These are phyloP conservation scores for Stemphylium vesicarium DNA, from an alignment of 2,329 filamentous ascomycete species.

Conservation along the genomic window DNA sequence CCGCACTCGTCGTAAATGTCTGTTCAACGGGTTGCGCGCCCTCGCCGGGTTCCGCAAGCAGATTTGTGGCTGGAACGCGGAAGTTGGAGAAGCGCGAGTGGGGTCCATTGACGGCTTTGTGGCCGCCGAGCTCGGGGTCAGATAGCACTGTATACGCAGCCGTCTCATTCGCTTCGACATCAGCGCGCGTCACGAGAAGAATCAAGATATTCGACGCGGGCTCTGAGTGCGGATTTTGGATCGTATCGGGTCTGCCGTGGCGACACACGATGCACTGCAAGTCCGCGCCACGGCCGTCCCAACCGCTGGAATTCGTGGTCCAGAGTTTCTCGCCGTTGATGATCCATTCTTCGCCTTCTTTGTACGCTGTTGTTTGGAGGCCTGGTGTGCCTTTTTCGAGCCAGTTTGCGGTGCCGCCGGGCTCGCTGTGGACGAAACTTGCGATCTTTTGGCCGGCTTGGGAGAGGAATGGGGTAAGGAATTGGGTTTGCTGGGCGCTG, in stretches of 20 bases:
- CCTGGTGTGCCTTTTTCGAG: conserved; percentile 58
- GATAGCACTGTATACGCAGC: conserved; percentile 55
- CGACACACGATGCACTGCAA: conserved; percentile 61
- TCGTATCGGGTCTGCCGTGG: conserved; percentile 25
- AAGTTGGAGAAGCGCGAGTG: conserved; percentile 58
- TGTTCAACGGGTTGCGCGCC: conserved; percentile 53
- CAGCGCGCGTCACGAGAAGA: conserved; percentile 57
- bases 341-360: conserved; percentile 59
- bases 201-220: conserved; percentile 55
- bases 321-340: conserved; percentile 64
- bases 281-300: conserved; percentile 61
- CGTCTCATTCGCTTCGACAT: conserved; percentile 54
- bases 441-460: conserved; percentile 55
- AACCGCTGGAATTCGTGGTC: conserved; percentile 62
- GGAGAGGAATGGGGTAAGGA: conserved; percentile 53
- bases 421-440: conserved; percentile 60
- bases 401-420: conserved; percentile 60
- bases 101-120: conserved; percentile 58
- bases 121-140: conserved; percentile 55
- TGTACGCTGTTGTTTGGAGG: conserved; percentile 56
- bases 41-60: conserved; percentile 54
- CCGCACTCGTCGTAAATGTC: conserved; percentile 55
- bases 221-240: conserved; percentile 24
- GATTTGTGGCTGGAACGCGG: conserved; percentile 55
- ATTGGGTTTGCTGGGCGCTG: conserved; percentile 50